These are phyloP conservation scores for Mortierella claussenii DNA, from an alignment of 192 early-diverging fungal genomes.

Conservation along the genomic window DNA sequence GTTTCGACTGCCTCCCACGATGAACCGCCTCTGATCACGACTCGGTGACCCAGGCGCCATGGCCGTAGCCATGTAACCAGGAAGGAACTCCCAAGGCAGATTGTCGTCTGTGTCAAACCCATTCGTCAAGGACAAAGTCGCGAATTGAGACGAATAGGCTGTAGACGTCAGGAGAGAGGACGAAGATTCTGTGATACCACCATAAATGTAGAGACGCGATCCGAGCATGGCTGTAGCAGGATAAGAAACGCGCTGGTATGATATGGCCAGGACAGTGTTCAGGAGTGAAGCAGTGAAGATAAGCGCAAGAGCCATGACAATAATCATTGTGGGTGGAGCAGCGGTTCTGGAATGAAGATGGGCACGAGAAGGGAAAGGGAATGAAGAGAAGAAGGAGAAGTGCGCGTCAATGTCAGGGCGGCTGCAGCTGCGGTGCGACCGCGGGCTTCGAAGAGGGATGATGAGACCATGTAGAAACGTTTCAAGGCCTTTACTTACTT, in stretches of 20 bases:
- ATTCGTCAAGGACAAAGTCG: slow-evolving; percentile 8
- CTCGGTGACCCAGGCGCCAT: slow-evolving; percentile 14
- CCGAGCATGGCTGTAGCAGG: slow-evolving; percentile 30
- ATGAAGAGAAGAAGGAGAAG: neutral
- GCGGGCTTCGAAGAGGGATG: too few species aligned
- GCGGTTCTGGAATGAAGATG: neutral
- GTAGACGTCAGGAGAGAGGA: neutral
- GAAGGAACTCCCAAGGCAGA: slow-evolving; percentile 32
- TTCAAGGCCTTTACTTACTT: too few species aligned
- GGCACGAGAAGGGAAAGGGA: neutral
- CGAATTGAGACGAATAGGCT: slow-evolving; percentile 30
- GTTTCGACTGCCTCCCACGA: slow-evolving; percentile 30
- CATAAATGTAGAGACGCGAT: slow-evolving; percentile 24
- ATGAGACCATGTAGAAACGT: too few species aligned
- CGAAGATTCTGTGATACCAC: slow-evolving; percentile 22
- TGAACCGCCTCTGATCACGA: slow-evolving; percentile 15
- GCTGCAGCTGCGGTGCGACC: too few species aligned
- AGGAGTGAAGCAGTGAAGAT: neutral
- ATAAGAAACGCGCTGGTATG: slow-evolving; percentile 24
- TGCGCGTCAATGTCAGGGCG: too few species aligned
- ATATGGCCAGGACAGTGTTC: neutral
- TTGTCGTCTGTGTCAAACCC: slow-evolving; percentile 13
- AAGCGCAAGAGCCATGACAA: neutral
- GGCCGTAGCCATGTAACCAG: slow-evolving; percentile 18
- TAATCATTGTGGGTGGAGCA: neutral